These are phyloP conservation scores for Ganoderma leucocontextum DNA, from an alignment of 1,284 basidiomycete species.

Conservation along the genomic window DNA sequence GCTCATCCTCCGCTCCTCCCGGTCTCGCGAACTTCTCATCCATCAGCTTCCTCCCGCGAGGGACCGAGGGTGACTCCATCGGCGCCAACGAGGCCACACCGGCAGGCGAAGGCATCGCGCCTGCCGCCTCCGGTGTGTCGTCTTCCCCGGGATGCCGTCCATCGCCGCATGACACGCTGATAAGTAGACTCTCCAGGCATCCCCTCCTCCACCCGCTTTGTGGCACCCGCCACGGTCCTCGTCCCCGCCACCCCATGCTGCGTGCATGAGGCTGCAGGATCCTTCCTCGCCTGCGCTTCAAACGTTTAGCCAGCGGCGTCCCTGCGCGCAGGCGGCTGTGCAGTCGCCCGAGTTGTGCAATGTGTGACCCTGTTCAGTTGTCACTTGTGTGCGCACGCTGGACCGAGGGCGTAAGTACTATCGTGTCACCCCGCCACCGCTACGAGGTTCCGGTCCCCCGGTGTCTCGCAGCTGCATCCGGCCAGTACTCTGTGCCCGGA, in stretches of 20 bases:
- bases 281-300: neutral
- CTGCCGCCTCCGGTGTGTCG: neutral
- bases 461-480: neutral
- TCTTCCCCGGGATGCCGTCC: neutral
- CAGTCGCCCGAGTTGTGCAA: neutral
- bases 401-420: neutral
- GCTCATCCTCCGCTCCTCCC: neutral
- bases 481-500: neutral
- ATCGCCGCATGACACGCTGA: neutral
- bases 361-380: conserved; percentile 4
- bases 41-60: neutral
- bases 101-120: neutral
- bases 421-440: neutral
- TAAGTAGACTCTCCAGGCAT: neutral
- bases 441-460: conserved; percentile 3
- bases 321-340: conserved; percentile 1
- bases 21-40: neutral
- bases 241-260: neutral
- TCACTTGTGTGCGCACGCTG: neutral
- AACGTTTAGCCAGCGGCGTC: neutral
- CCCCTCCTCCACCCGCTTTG: neutral
- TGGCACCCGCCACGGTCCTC: neutral
- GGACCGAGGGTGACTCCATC: neutral
- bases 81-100: neutral
- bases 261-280: neutral